phyloP scores from a whole-genome alignment of 2,329 filamentous ascomycete genomes.

The Verticillium zaregamsianum region DNA sequence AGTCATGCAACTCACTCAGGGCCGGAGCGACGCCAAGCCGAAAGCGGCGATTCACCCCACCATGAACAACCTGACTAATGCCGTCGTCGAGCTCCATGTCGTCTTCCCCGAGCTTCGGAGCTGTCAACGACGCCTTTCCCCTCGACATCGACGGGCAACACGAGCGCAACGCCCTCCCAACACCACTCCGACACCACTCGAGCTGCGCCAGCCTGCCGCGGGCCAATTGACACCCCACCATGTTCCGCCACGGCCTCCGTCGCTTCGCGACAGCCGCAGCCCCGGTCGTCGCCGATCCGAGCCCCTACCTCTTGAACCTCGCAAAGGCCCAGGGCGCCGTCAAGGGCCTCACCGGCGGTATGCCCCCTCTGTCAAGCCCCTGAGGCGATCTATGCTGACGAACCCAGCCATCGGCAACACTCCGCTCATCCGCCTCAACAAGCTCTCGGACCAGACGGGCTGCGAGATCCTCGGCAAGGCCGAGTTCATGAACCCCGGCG shows the following conservation, averaged over 20 bases:
- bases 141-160: not conserved
- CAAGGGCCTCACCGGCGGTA: conserved; percentile 78
- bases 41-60: not conserved
- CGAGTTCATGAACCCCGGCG: conserved; percentile 98
- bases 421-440: conserved; percentile 84
- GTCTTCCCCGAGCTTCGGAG: conserved; percentile 2
- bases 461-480: conserved; percentile 95
- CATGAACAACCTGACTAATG: not conserved
- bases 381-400: not conserved
- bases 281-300: conserved; percentile 38
- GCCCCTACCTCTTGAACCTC: conserved; percentile 64
- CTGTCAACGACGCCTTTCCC: not conserved
- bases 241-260: conserved; percentile 65
- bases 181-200: not conserved
- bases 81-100: not conserved
- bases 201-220: not conserved
- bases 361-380: conserved; percentile 9
- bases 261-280: conserved; percentile 61
- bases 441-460: conserved; percentile 82
- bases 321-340: conserved; percentile 77
- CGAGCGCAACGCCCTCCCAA: not conserved
- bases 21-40: too few relatives aligned
- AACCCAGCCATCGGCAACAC: conserved; percentile 89
- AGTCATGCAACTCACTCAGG: too few relatives aligned
- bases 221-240: conserved; percentile 28